phyloP scores from a whole-genome alignment of 768 basidiomycete species.

The Xanthoconium purpureum region DNA sequence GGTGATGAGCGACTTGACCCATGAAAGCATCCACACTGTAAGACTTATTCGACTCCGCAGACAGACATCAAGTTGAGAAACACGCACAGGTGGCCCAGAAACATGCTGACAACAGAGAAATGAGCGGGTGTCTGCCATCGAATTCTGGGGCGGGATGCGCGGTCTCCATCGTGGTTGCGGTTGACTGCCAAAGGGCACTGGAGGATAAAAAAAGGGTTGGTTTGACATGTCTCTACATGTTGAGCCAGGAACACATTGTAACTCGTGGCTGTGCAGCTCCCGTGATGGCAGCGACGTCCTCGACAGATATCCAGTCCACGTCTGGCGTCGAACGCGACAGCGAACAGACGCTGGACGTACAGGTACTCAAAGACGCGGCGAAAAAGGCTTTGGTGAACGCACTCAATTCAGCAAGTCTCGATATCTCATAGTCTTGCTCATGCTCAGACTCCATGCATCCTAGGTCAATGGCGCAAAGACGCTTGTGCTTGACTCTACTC shows the following conservation, averaged over 20 bases:
- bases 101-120: slow-evolving; percentile 74
- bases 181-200: neutral
- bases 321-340: slow-evolving; percentile 34
- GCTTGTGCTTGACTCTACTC: slow-evolving; percentile 82
- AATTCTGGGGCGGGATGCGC: slow-evolving; percentile 18
- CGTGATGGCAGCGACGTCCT: slow-evolving; percentile 31
- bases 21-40: slow-evolving; percentile 79
- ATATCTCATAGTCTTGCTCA: neutral
- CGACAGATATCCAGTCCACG: slow-evolving; percentile 35
- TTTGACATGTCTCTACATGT: slow-evolving; percentile 3
- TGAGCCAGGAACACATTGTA: slow-evolving; percentile 11
- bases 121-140: slow-evolving; percentile 61
- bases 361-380: slow-evolving; percentile 71
- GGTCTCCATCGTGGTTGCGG: slow-evolving; percentile 28
- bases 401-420: slow-evolving; percentile 65
- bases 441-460: slow-evolving; percentile 10
- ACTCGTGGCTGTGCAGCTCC: slow-evolving; percentile 30
- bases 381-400: slow-evolving; percentile 80
- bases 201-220: no score
- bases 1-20: slow-evolving; percentile 68
- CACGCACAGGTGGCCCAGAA: slow-evolving; percentile 82
- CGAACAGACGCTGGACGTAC: slow-evolving; percentile 52
- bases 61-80: neutral
- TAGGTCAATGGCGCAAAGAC: slow-evolving; percentile 95
- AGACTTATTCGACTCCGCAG: slow-evolving; percentile 4